Percentiles rank a stretch among this genome's conserved stretches.
Evolutionary conservation across 441 rosid genomes (phyloP).

Genomic region (Theobroma grandiflorum): DNA sequence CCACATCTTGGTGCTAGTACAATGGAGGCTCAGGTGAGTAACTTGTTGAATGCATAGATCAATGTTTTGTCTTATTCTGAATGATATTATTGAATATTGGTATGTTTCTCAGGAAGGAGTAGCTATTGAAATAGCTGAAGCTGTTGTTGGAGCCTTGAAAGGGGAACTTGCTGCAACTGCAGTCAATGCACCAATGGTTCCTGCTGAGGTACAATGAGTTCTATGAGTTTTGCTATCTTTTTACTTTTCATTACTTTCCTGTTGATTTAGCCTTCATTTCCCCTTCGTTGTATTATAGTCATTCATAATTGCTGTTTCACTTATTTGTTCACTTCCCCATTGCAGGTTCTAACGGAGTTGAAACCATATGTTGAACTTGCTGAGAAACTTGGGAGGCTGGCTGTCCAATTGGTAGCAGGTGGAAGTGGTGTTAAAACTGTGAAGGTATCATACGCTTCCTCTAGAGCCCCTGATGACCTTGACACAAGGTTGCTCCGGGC

Average conservation of each 20-base stretch:
- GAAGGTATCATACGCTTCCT: constrained; percentile 75
- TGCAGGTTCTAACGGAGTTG: constrained; percentile 81
- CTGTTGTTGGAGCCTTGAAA: constrained; percentile 91
- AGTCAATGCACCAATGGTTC: constrained; percentile 98
- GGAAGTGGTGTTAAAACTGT: constrained; percentile 86
- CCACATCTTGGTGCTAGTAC: constrained; percentile 99
- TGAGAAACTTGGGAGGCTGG: constrained; percentile 90
- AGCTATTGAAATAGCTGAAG: constrained; percentile 97
- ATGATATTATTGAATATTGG: constrained; percentile 19
- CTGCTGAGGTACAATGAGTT: constrained; percentile 68
- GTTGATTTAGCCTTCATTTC: not conserved
- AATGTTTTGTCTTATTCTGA: not conserved
- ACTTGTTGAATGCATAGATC: not conserved
- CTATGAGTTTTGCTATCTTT: not conserved
- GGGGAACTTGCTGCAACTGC: constrained; percentile 98
- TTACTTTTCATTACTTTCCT: not conserved
- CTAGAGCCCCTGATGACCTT: constrained; percentile 83
- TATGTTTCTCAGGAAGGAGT: constrained; percentile 81
- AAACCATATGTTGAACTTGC: constrained; percentile 83
- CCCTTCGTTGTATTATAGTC: not conserved
- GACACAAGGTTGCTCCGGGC: constrained; percentile 97
- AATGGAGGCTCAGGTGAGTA: constrained; percentile 86
- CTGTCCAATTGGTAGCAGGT: constrained; percentile 89
- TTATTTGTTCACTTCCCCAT: not conserved
- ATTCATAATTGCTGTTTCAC: constrained; percentile 10